A percentile compares a stretch with the other conserved stretches of the same genome.
These are phyloP conservation scores for Xylariaceae sp. DNA, from an alignment of 2,329 filamentous ascomycete genomes.

Conservation along the genomic window DNA sequence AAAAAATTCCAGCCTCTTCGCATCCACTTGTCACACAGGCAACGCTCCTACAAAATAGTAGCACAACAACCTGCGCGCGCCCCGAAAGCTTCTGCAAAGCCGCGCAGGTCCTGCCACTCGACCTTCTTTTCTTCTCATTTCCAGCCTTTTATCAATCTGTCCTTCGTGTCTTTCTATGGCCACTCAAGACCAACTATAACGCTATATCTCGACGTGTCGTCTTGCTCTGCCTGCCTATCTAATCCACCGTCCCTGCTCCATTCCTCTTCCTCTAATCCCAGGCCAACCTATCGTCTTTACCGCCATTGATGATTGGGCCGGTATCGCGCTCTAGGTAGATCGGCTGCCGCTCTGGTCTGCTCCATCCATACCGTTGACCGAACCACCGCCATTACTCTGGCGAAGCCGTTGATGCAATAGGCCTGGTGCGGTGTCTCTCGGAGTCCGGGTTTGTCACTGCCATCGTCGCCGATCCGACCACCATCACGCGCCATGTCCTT, in stretches of 20 bases:
- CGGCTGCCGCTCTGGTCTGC: conserved; percentile 28
- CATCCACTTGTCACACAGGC: conserved; percentile 1
- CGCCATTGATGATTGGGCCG: conserved; percentile 34
- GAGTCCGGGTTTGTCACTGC: neutral
- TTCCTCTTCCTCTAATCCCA: neutral
- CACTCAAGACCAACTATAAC: neutral
- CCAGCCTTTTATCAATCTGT: neutral
- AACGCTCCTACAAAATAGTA: neutral
- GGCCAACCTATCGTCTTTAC: conserved; percentile 5
- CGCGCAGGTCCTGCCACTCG: conserved; percentile 6
- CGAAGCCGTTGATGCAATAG: conserved; percentile 9
- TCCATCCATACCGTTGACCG: conserved; percentile 19
- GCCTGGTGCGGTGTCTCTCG: neutral
- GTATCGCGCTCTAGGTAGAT: conserved; percentile 24
- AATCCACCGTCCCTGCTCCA: neutral
- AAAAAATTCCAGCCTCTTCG: conserved; percentile 31
- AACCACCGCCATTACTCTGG: neutral
- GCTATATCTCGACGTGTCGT: conserved; percentile 5
- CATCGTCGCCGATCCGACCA: conserved; percentile 3
- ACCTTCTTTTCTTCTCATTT: neutral
- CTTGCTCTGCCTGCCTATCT: neutral
- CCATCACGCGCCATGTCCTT: conserved; percentile 46
- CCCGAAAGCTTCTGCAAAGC: conserved; percentile 9
- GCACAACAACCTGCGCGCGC: conserved; percentile 10
- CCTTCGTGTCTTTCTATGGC: neutral